Evolutionary conservation across 192 early-diverging fungal genomes (phyloP), one percentile per base, ranked within the genome.

Genomic region (Entomortierella chlamydospora): DNA sequence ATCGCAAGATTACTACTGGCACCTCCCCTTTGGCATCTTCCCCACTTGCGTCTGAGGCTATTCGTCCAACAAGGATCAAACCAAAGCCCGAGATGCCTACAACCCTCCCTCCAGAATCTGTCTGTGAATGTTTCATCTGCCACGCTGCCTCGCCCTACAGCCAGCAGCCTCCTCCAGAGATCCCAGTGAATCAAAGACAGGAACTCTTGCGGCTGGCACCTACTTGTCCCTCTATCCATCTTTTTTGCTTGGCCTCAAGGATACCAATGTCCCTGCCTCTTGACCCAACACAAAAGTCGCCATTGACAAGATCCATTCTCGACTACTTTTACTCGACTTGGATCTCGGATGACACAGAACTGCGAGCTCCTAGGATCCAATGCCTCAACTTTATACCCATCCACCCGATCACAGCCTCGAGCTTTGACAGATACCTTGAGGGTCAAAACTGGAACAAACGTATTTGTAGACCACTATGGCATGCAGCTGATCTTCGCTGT

Each of bases 301-400:
- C 73, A 6, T 61, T 78, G 47, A 78, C 73, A 13, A 45, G 73
- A 28, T 64, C 66, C 0, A 78, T 78, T 29, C 73, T 78, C 42
- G 73, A 78, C 41, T 78, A 78, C 29, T 78, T 78, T 25, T 78
- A 78, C 26, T 78, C 73, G 0, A 78, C 73, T 15, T 78, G 73
- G 73, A 64, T 78, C n/a, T 41, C 66, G 0, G 56, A 68, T 28
- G 66, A 68, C 17, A 28, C 45, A 0, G 72, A 74, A 20, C 22
- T 31, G 30, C 59, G 73, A 13, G 67, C 59, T 2, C 73, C 73
- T 0, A 45, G 73, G 22, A 54, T 78, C 25, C 73, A 78, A 29
- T 78, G 73, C 23, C 61, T 78, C 53, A 78, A 78, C 61, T 78
- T 78, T 64, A 78, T 78, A 57, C 73, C 73, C n/a, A 78, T 78